Percentiles rank a stretch among this genome's conserved stretches.
phyloP scores from a whole-genome alignment of 2,329 filamentous ascomycete genomes.

The Sclerotinia minor region DNA sequence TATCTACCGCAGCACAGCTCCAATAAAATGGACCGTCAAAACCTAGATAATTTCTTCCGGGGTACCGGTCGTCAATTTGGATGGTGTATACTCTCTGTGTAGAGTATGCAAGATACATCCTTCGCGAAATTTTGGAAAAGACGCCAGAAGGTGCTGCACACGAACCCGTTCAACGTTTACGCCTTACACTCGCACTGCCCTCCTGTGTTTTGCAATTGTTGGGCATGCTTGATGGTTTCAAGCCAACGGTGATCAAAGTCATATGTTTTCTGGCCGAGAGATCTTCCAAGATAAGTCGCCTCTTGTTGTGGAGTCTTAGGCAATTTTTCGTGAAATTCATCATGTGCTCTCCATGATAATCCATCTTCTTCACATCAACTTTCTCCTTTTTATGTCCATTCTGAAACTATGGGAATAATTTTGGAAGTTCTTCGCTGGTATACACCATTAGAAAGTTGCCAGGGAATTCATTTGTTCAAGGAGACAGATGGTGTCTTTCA shows the following conservation, averaged over 20 bases:
- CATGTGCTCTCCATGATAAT: background rate
- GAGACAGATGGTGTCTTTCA: background rate
- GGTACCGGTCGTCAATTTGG: background rate
- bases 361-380: background rate
- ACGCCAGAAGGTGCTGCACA: background rate
- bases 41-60: background rate
- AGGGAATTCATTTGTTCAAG: background rate
- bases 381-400: background rate
- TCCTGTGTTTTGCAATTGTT: background rate
- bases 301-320: background rate
- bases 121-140: background rate
- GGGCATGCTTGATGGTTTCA: background rate
- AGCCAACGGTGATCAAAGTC: background rate
- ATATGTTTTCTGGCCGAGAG: background rate
- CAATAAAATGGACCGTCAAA: background rate
- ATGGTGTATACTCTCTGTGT: background rate
- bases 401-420: no score
- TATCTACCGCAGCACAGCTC: background rate
- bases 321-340: background rate
- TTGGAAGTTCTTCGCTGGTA: background rate
- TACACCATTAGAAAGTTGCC: background rate
- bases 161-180: background rate
- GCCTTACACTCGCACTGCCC: background rate
- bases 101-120: constrained; percentile 1
- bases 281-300: background rate